Base-by-base conservation (phyloP, 371 early-diverging fungal genomes). In the Parasitella parasitica region DNA sequence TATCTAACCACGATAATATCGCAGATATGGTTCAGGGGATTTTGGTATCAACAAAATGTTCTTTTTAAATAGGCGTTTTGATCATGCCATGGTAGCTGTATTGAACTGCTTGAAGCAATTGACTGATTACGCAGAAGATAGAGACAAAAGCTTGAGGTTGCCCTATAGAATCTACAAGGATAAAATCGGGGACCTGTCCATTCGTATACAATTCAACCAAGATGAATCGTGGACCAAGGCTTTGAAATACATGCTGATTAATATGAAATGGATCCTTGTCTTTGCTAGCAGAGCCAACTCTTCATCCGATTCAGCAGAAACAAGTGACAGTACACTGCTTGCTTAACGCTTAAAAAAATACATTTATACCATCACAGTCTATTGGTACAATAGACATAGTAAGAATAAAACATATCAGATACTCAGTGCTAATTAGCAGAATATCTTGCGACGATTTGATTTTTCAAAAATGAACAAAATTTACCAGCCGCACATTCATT, bases 171-270 rank as follows among this genome's bases (percentile, higher is more conserved):
- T 97, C 51, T 83, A 86, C 63, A 92, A 94, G 71, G 98, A 97
- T 64, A 88, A 85, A 49, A 92, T 97, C 57, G 96, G 96, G 8
- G 92, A 92, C 30, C 69, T 87, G 0, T 91, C 93, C 0, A 94
- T 97, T 56, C 75, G 85, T 61, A 73, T 92, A 11, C 95, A 96
- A 69, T 94, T 94, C 72, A 92, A 89, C 50, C 90, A 91, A 59
- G 94, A 93, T 55, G 96, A 96, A 53, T 70, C 79, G 24, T 97
- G 98, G 98, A 95, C 97, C 9, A 83, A 85, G 36, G 98, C 97
- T 5, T 77, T 95, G 26, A 92, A 91, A 72, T 94, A 91, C 75
- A 89, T 92, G 71, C 76, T 97, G 43, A 89, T 92, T 41, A 86
- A 96, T 67, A 85, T 92, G 56, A 94, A 94, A 68, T 92, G 90